Conservation (phyloP, 2,329 filamentous ascomycete genomes). For the Simplicillium sp. region DNA sequence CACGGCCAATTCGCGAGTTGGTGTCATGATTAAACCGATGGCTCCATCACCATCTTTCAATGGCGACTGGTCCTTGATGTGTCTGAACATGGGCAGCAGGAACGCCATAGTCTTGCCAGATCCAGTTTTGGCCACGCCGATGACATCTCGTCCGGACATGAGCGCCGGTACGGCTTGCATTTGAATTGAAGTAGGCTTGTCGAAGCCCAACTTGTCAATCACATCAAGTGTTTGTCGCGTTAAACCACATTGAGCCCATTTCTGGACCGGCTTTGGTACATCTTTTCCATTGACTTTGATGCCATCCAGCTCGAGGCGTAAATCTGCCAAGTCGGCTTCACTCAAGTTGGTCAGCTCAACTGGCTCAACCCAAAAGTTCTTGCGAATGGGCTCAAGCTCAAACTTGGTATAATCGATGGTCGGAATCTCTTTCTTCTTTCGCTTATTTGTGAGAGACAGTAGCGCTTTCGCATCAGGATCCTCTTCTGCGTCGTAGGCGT, state of each 20-base stretch:
- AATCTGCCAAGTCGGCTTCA: slow-evolving; percentile 70
- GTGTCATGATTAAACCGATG: slow-evolving; percentile 81
- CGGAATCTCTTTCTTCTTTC: slow-evolving; percentile 94
- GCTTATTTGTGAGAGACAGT: slow-evolving; percentile 49
- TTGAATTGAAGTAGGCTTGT: slow-evolving; percentile 87
- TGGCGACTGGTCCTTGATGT: slow-evolving; percentile 87
- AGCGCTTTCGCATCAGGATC: slow-evolving; percentile 36
- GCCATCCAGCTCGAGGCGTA: slow-evolving; percentile 83
- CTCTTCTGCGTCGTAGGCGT: slow-evolving; percentile 39
- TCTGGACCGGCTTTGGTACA: slow-evolving; percentile 86
- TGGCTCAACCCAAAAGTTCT: slow-evolving; percentile 92
- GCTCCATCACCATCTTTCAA: slow-evolving; percentile 80
- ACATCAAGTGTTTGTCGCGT: slow-evolving; percentile 82
- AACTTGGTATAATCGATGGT: slow-evolving; percentile 78
- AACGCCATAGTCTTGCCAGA: slow-evolving; percentile 98
- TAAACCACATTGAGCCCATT: slow-evolving; percentile 92
- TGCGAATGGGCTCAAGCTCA: slow-evolving; percentile 76
- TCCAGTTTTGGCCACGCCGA: slow-evolving; percentile 94
- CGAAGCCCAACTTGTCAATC: slow-evolving; percentile 71
- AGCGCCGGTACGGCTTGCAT: slow-evolving; percentile 89
- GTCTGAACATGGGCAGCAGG: slow-evolving; percentile 90
- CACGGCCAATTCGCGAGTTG: slow-evolving; percentile 84
- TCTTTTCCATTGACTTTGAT: slow-evolving; percentile 89
- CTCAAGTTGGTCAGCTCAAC: slow-evolving; percentile 74
- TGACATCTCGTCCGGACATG: slow-evolving; percentile 92